These are phyloP conservation scores for Podospora conica DNA, from an alignment of 495 filamentous ascomycete species.

Conservation along the genomic window DNA sequence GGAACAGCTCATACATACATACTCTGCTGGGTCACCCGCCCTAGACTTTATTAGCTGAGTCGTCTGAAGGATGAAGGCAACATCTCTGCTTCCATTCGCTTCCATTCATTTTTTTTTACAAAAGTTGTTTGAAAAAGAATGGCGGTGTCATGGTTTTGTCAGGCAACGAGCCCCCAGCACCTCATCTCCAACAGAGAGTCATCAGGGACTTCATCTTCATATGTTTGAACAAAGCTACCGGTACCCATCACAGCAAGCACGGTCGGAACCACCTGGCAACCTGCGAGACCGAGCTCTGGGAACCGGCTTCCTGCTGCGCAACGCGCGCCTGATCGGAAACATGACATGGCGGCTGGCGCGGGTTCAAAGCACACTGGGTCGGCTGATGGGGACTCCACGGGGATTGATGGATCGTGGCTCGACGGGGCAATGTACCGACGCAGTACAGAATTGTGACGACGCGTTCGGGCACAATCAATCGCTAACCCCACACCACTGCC, in stretches of 20 bases:
- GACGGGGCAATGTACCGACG: not conserved
- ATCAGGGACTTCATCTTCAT: not conserved
- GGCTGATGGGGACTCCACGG: not conserved
- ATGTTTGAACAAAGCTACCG: too few relatives aligned
- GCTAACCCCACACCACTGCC: not conserved
- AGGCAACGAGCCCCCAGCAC: not conserved
- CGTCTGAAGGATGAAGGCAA: too few relatives aligned
- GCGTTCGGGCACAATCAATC: not conserved
- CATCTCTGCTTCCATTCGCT: too few relatives aligned
- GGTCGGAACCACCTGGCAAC: not conserved
- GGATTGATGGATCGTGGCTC: not conserved
- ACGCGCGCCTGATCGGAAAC: not conserved
- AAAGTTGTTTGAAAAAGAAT: too few relatives aligned
- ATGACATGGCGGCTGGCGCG: not conserved
- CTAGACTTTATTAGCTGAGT: too few relatives aligned
- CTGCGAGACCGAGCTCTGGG: too few relatives aligned
- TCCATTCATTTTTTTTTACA: too few relatives aligned
- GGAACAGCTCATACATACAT: too few relatives aligned
- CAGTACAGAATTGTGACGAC: not conserved
- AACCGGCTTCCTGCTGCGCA: not conserved
- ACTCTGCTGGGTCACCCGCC: too few relatives aligned
- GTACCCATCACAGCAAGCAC: not conserved
- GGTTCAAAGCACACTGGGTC: not conserved
- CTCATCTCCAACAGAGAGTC: not conserved
- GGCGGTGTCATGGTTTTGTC: too few relatives aligned